Evolutionary conservation across 2,329 filamentous ascomycete genomes (phyloP).

Genomic region (Ophiostoma himal-ulmi): DNA sequence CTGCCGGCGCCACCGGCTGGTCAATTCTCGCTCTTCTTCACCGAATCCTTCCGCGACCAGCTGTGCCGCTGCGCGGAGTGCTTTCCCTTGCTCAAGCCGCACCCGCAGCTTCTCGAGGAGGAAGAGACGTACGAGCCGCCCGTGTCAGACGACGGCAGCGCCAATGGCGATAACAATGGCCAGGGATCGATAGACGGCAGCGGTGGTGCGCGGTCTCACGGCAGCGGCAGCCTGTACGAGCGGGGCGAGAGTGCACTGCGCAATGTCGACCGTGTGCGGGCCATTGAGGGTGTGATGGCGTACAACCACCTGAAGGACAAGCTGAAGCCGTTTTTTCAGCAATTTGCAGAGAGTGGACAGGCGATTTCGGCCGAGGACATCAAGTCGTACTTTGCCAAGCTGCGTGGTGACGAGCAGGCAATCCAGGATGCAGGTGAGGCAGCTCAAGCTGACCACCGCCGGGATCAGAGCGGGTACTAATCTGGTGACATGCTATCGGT

Average conservation of each 20-base stretch:
- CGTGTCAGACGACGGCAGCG: conserved; percentile 60
- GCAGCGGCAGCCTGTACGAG: conserved; percentile 79
- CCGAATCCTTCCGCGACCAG: conserved; percentile 68
- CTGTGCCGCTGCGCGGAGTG: conserved; percentile 80
- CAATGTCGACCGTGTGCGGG: conserved; percentile 85
- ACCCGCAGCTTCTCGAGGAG: conserved; percentile 83
- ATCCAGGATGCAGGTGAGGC: conserved; percentile 58
- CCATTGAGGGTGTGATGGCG: conserved; percentile 95
- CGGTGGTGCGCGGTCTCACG: conserved; percentile 49
- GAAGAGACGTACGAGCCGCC: conserved; percentile 93
- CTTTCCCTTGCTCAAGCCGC: conserved; percentile 63
- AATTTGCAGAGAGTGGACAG: conserved; percentile 86
- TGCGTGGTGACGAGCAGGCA: conserved; percentile 77
- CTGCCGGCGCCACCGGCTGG: conserved; percentile 52
- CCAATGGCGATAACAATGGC: conserved; percentile 45
- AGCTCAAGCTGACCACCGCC: conserved; percentile 40
- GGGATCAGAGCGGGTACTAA: conserved; percentile 51
- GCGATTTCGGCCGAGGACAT: conserved; percentile 92
- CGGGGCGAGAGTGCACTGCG: conserved; percentile 87
- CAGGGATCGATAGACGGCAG: conserved; percentile 47
- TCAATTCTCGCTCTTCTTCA: conserved; percentile 76
- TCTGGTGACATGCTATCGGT: neutral
- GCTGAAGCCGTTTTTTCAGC: conserved; percentile 88
- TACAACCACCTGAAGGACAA: conserved; percentile 96
- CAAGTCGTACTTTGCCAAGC: conserved; percentile 90